These are phyloP conservation scores for Dactylellina leptospora DNA, from an alignment of 2,329 filamentous ascomycete genomes.

Conservation along the genomic window DNA sequence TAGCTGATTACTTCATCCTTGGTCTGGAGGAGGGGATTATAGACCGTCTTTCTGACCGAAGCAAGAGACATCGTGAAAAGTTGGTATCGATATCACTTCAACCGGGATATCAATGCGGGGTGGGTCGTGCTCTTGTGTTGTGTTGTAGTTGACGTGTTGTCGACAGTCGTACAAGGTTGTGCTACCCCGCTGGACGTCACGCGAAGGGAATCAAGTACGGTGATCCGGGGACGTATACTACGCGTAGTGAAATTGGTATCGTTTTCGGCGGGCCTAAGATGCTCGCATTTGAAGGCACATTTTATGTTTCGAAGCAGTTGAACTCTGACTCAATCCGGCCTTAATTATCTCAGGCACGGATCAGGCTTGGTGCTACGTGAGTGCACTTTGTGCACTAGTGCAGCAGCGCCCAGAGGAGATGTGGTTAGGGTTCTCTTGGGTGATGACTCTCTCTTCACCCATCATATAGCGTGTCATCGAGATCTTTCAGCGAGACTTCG, in stretches of 20 bases:
- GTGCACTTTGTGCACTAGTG: no score
- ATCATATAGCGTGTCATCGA: no score
- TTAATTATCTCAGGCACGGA: conserved; percentile 8
- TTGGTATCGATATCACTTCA: background rate
- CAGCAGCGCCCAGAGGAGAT: no score
- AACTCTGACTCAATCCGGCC: conserved; percentile 15
- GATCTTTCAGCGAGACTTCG: no score
- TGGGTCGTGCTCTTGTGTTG: background rate
- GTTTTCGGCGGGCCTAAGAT: background rate
- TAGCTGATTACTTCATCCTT: conserved; percentile 54
- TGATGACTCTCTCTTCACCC: no score
- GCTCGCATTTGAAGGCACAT: no score
- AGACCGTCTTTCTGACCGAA: conserved; percentile 55
- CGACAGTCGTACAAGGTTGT: conserved; percentile 1
- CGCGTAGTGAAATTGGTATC: background rate
- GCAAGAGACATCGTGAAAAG: conserved; percentile 35
- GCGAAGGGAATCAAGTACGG: conserved; percentile 5
- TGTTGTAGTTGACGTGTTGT: conserved; percentile 10
- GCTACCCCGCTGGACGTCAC: no score
- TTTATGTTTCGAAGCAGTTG: conserved; percentile 1
- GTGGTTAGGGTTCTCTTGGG: no score
- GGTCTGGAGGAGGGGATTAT: conserved; percentile 56
- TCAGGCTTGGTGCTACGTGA: conserved; percentile 2
- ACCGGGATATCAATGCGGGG: conserved; percentile 1
- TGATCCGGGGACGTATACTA: background rate